phyloP scores from a whole-genome alignment of 23 red algal species.

The Chondrus crispus region DNA sequence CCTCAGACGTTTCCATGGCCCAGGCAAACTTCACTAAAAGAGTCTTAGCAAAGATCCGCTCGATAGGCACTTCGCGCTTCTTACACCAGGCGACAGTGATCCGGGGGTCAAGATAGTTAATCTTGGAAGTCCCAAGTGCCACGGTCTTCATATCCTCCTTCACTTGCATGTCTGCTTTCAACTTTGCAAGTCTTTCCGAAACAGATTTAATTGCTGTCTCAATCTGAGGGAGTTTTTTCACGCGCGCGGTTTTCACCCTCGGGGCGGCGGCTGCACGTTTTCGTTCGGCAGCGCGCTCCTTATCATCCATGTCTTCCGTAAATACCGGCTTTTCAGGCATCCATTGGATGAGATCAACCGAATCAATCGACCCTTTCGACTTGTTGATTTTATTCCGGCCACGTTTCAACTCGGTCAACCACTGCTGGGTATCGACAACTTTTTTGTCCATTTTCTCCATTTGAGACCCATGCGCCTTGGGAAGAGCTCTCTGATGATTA shows the following conservation, averaged over 20 bases:
- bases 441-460: slow-evolving; percentile 81
- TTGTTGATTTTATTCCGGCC: background rate
- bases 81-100: slow-evolving; percentile 99
- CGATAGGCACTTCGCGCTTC: slow-evolving; percentile 87
- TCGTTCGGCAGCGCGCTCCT: slow-evolving; percentile 65
- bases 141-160: slow-evolving; percentile 98
- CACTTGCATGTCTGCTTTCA: slow-evolving; percentile 60
- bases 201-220: slow-evolving; percentile 48
- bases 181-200: slow-evolving; percentile 60
- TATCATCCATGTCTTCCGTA: slow-evolving; percentile 40
- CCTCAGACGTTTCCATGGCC: slow-evolving; percentile 87
- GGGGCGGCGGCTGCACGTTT: slow-evolving; percentile 79
- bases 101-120: slow-evolving; percentile 97
- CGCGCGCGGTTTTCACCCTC: slow-evolving; percentile 15
- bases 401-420: slow-evolving; percentile 66
- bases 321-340: slow-evolving; percentile 66
- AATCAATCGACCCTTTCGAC: background rate
- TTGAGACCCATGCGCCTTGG: slow-evolving; percentile 70
- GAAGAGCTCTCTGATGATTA: slow-evolving; percentile 91
- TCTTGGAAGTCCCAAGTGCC: slow-evolving; percentile 91
- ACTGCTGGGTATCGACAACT: slow-evolving; percentile 43
- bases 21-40: slow-evolving; percentile 92
- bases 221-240: slow-evolving; percentile 40
- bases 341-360: slow-evolving; percentile 67
- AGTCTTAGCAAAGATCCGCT: slow-evolving; percentile 90